phyloP scores from a whole-genome alignment of 768 basidiomycete genomes.

The Lactarius trivialis region DNA sequence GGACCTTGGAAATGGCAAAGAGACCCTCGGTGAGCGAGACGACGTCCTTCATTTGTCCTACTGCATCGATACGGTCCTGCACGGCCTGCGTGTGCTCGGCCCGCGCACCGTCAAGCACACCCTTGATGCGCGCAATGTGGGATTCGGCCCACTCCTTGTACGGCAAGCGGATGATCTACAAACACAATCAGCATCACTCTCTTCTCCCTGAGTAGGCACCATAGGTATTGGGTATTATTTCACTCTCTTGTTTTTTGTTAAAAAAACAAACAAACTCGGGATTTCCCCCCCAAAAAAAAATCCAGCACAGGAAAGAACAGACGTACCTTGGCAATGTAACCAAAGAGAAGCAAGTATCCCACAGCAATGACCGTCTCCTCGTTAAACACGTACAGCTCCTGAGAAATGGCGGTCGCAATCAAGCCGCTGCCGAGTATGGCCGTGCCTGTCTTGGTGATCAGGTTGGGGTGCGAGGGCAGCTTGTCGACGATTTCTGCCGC shows the following conservation, averaged over 20 bases:
- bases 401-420: slow-evolving; percentile 87
- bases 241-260: no score
- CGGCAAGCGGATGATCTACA: slow-evolving; percentile 71
- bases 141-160: slow-evolving; percentile 90
- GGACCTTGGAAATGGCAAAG: slow-evolving; percentile 86
- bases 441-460: slow-evolving; percentile 93
- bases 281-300: background rate
- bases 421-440: slow-evolving; percentile 87
- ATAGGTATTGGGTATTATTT: background rate
- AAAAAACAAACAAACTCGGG: background rate
- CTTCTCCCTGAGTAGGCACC: no score
- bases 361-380: slow-evolving; percentile 89
- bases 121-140: slow-evolving; percentile 78
- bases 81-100: slow-evolving; percentile 90
- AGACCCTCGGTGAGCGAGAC: slow-evolving; percentile 85
- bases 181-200: background rate
- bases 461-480: slow-evolving; percentile 73
- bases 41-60: slow-evolving; percentile 94
- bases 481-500: slow-evolving; percentile 88
- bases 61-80: slow-evolving; percentile 84
- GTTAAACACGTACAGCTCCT: slow-evolving; percentile 96
- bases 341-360: slow-evolving; percentile 77
- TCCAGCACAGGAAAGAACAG: background rate
- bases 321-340: slow-evolving; percentile 74
- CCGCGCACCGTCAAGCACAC: slow-evolving; percentile 74